Percentiles rank a stretch among this genome's conserved stretches.
Evolutionary conservation across 495 filamentous ascomycete species (phyloP).

Genomic region (Neurospora sp.): DNA sequence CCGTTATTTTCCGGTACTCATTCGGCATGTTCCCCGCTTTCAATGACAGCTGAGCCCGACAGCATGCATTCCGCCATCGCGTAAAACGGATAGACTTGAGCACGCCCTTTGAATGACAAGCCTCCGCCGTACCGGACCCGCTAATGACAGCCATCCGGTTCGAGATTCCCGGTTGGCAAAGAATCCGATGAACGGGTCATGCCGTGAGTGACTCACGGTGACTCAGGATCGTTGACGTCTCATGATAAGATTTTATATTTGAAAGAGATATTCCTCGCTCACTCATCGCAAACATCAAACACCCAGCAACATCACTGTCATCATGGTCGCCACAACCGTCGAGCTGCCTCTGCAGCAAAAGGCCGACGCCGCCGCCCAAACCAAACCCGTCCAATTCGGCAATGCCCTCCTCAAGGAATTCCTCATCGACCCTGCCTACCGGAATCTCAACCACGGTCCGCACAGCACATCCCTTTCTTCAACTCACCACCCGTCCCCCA

Average conservation of each 20-base stretch:
- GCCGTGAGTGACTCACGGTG: background rate
- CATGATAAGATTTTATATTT: background rate
- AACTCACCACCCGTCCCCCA: too few relatives aligned
- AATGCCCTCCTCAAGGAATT: slow-evolving; percentile 58
- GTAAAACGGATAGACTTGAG: background rate
- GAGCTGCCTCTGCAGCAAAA: background rate
- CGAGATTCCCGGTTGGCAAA: background rate
- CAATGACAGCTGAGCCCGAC: background rate
- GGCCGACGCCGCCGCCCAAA: background rate
- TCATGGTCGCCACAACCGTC: background rate
- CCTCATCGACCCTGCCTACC: slow-evolving; percentile 46
- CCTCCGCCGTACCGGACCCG: background rate
- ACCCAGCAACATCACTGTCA: background rate
- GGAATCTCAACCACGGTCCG: slow-evolving; percentile 75
- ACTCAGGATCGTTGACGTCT: background rate
- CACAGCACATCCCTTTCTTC: too few relatives aligned
- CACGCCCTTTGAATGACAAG: background rate
- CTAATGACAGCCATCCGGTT: background rate
- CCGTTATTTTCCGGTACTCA: background rate
- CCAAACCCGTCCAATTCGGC: slow-evolving; percentile 34
- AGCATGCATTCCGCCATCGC: background rate
- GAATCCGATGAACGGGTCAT: background rate
- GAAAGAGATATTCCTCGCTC: background rate
- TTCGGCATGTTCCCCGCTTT: background rate
- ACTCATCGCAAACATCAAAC: too few relatives aligned